Evolutionary conservation across 768 basidiomycete species (phyloP).

Genomic region (Cubamyces lactineus): DNA sequence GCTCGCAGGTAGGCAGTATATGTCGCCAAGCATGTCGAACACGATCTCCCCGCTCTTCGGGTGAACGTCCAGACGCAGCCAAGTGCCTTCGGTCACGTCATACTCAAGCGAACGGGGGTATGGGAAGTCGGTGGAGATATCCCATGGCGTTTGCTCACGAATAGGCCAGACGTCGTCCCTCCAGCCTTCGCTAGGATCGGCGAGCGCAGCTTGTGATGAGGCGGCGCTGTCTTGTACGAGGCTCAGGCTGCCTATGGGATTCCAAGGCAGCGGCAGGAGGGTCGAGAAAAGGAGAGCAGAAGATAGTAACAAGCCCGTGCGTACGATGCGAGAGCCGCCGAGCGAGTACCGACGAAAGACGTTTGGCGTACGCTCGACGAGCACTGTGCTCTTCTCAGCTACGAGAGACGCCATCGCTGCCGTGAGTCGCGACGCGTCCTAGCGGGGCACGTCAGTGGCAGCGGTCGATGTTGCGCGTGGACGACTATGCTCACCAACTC

Average conservation of each 20-base stretch:
- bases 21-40: conserved; percentile 75
- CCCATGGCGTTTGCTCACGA: conserved; percentile 61
- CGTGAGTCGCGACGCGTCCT: not conserved
- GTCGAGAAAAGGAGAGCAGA: conserved; percentile 23
- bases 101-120: conserved; percentile 67
- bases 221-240: too few species aligned
- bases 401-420: not conserved
- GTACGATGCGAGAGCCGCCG: conserved; percentile 2
- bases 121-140: conserved; percentile 77
- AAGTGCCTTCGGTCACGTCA: conserved; percentile 74
- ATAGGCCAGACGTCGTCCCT: conserved; percentile 64
- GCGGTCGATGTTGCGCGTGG: too few species aligned
- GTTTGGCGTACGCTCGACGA: not conserved
- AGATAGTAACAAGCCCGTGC: conserved; percentile 9
- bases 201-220: not conserved
- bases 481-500: too few species aligned
- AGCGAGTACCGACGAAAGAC: not conserved
- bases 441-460: too few species aligned
- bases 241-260: not conserved
- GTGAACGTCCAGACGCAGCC: conserved; percentile 75
- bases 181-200: conserved; percentile 40
- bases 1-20: conserved; percentile 65
- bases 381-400: conserved; percentile 6
- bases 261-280: conserved; percentile 14
- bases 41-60: conserved; percentile 71